These are phyloP conservation scores for Teratosphaeria zuluensis DNA, from an alignment of 2,329 filamentous ascomycete genomes.

Conservation along the genomic window DNA sequence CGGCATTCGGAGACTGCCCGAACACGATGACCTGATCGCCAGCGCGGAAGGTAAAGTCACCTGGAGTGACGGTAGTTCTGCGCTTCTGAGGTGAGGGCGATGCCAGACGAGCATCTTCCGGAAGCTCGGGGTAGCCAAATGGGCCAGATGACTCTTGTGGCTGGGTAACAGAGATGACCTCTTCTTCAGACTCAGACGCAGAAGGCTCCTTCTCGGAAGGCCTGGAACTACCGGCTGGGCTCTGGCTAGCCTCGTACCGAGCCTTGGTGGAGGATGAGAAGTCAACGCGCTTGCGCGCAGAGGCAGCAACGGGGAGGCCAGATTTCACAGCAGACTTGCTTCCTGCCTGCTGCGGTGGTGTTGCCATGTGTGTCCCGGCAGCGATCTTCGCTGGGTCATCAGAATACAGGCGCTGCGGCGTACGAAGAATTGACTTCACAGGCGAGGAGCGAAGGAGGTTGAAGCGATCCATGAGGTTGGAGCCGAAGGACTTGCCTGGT, in stretches of 20 bases:
- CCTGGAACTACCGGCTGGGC: constrained; percentile 5
- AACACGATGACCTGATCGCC: constrained; percentile 35
- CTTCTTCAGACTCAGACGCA: constrained; percentile 2
- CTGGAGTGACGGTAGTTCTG: constrained; percentile 26
- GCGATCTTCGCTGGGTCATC: constrained; percentile 50
- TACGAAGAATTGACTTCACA: constrained; percentile 55
- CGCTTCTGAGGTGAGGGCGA: constrained; percentile 25
- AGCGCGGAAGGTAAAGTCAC: constrained; percentile 41
- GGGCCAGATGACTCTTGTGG: background rate
- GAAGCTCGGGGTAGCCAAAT: constrained; percentile 11
- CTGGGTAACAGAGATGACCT: background rate
- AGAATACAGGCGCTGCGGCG: constrained; percentile 49
- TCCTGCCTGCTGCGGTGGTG: constrained; percentile 25
- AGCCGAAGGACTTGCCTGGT: constrained; percentile 21
- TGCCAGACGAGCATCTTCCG: constrained; percentile 8
- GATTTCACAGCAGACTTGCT: constrained; percentile 2
- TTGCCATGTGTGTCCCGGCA: constrained; percentile 47
- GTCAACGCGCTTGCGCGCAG: constrained; percentile 58
- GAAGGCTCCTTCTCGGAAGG: background rate
- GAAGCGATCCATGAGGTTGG: constrained; percentile 32
- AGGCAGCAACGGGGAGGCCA: background rate
- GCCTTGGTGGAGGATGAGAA: constrained; percentile 57
- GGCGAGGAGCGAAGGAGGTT: constrained; percentile 43
- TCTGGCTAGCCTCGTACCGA: constrained; percentile 20
- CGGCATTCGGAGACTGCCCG: constrained; percentile 23